A percentile compares a stretch with the other conserved stretches of the same genome.
Conservation (phyloP, 768 basidiomycete species). For the Hysterangium stoloniferum region DNA sequence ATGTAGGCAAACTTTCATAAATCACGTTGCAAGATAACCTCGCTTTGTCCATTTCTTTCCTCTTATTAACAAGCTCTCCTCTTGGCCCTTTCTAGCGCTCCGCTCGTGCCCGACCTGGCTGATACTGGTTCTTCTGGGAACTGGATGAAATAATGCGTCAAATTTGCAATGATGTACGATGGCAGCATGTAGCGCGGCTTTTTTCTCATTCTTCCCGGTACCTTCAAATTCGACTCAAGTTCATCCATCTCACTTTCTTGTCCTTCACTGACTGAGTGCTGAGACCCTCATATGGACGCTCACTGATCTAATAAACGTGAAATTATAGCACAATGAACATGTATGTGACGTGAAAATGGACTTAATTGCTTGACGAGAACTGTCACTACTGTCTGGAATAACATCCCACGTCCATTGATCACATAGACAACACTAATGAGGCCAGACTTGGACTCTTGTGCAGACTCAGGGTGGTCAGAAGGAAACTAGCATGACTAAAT, state of each 20-base stretch:
- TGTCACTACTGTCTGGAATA: constrained; percentile 76
- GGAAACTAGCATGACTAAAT: no score
- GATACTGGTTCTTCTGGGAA: constrained; percentile 29
- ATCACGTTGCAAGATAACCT: constrained; percentile 42
- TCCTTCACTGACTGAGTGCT: constrained; percentile 35
- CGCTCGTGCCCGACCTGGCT: constrained; percentile 33
- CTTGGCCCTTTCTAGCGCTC: constrained; percentile 58
- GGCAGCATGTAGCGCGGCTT: constrained; percentile 9
- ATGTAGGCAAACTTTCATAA: neutral
- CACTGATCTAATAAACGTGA: constrained; percentile 46
- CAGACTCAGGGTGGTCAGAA: no score
- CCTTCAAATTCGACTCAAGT: constrained; percentile 54
- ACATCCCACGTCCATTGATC: no score
- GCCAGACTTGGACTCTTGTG: no score
- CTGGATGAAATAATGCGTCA: constrained; percentile 23
- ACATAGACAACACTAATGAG: no score
- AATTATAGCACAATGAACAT: constrained; percentile 23
- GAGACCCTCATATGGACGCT: constrained; percentile 67
- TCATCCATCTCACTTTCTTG: constrained; percentile 46
- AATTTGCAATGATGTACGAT: constrained; percentile 20
- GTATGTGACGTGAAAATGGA: constrained; percentile 10
- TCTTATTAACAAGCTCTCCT: constrained; percentile 61
- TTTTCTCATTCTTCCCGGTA: constrained; percentile 30
- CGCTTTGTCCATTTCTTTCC: constrained; percentile 82
- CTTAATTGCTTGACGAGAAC: constrained; percentile 67